A percentile compares a stretch with the other conserved stretches of the same genome.
Conservation (phyloP, 371 early-diverging fungal genomes). For the Saksenaea vasiformis region DNA sequence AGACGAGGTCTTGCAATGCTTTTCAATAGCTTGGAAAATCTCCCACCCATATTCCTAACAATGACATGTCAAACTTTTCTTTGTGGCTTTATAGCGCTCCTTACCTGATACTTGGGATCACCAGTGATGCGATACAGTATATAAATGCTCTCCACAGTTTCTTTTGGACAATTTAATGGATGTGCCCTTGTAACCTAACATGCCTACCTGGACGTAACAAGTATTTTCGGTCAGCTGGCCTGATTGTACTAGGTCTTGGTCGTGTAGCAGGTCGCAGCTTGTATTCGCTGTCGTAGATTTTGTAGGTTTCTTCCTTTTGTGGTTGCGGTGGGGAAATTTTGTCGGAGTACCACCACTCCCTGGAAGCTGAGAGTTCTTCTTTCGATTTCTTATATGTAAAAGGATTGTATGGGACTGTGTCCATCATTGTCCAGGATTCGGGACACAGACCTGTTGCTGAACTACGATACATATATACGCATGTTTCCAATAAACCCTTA, state of each 20-base stretch:
- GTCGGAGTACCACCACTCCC: constrained; percentile 38
- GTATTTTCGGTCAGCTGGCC: constrained; percentile 11
- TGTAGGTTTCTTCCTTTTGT: background rate
- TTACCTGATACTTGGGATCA: constrained; percentile 66
- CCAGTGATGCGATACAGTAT: constrained; percentile 74
- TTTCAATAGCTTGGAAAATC: constrained; percentile 70
- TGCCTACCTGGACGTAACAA: constrained; percentile 30
- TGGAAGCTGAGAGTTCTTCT: constrained; percentile 12
- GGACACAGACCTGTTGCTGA: constrained; percentile 60
- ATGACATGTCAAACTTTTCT: background rate
- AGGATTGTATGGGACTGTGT: constrained; percentile 23
- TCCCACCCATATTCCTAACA: constrained; percentile 69
- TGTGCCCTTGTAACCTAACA: background rate
- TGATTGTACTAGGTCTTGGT: constrained; percentile 14
- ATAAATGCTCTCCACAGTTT: constrained; percentile 81
- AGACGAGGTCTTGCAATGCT: constrained; percentile 56
- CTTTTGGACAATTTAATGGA: constrained; percentile 29
- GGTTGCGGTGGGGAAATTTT: background rate
- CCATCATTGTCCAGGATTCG: constrained; percentile 43
- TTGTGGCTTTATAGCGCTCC: background rate
- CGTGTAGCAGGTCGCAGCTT: background rate
- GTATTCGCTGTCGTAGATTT: background rate
- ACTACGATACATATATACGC: constrained; percentile 61
- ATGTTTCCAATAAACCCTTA: constrained; percentile 55
- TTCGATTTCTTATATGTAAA: constrained; percentile 28